Percentiles rank a stretch among this genome's conserved stretches.
phyloP scores from a whole-genome alignment of 2,329 filamentous ascomycete genomes.

The Lizonia empirigonia region DNA sequence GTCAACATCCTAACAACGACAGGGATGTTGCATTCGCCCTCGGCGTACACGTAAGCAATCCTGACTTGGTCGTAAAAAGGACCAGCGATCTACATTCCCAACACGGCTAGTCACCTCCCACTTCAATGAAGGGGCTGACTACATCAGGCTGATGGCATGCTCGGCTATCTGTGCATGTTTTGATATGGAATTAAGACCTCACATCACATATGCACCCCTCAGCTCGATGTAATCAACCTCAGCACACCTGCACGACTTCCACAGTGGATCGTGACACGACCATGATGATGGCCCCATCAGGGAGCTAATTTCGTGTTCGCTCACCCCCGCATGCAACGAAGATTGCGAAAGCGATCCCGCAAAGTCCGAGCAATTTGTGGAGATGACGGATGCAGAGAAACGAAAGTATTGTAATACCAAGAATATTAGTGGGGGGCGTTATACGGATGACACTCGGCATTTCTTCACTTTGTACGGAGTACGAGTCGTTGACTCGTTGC shows the following conservation, averaged over 20 bases:
- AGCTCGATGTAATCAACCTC: constrained; percentile 5
- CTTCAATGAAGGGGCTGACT: constrained; percentile 15
- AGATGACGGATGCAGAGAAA: constrained; percentile 32
- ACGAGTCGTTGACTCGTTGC: constrained; percentile 26
- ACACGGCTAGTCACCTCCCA: constrained; percentile 3
- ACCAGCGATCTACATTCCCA: constrained; percentile 11
- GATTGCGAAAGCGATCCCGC: constrained; percentile 14
- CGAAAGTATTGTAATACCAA: constrained; percentile 25
- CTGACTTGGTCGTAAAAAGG: constrained; percentile 7
- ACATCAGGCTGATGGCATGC: constrained; percentile 19
- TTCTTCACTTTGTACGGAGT: constrained; percentile 22
- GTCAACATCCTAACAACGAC: constrained; percentile 16
- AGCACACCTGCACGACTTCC: constrained; percentile 15
- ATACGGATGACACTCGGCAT: constrained; percentile 40
- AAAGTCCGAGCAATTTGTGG: constrained; percentile 29
- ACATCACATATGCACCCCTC: constrained; percentile 12
- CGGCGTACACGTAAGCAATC: constrained; percentile 16
- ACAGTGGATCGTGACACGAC: constrained; percentile 13
- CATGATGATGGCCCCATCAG: constrained; percentile 21
- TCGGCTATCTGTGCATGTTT: constrained; percentile 16
- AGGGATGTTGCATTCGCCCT: constrained; percentile 11
- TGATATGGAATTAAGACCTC: constrained; percentile 13
- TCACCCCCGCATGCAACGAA: constrained; percentile 24
- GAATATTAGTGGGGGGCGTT: constrained; percentile 30
- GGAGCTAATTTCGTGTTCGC: constrained; percentile 13